These are phyloP conservation scores for Trametes punicea DNA, from an alignment of 768 basidiomycete genomes.

Conservation along the genomic window DNA sequence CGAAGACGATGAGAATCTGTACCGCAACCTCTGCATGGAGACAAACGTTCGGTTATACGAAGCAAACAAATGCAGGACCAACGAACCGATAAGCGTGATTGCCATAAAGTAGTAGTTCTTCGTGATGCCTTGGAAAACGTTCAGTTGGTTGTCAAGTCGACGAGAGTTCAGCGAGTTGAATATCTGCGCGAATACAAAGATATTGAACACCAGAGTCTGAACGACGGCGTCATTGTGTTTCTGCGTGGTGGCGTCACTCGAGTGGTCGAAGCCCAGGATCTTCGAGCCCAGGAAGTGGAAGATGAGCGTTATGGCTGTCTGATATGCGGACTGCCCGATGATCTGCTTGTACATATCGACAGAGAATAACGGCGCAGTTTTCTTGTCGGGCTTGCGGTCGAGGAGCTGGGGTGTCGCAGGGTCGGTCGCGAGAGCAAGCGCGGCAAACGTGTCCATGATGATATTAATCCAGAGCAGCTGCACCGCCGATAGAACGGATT, in stretches of 20 bases:
- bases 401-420: conserved; percentile 80
- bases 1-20: conserved; percentile 86
- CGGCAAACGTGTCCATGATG: conserved; percentile 98
- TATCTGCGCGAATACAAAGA: conserved; percentile 98
- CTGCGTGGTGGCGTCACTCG: conserved; percentile 28
- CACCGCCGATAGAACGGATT: conserved; percentile 90
- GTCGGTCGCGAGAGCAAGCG: conserved; percentile 95
- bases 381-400: conserved; percentile 87
- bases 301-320: conserved; percentile 76
- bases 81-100: conserved; percentile 78
- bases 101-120: conserved; percentile 80
- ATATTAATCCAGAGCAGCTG: conserved; percentile 99
- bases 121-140: conserved; percentile 82
- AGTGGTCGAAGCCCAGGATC: conserved; percentile 61
- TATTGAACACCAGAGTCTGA: conserved; percentile 92
- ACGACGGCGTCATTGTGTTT: conserved; percentile 46
- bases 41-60: background rate
- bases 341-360: conserved; percentile 98
- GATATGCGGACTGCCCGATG: conserved; percentile 82
- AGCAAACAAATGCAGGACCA: background rate
- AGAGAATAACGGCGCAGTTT: conserved; percentile 83
- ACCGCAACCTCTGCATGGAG: conserved; percentile 67
- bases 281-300: conserved; percentile 81
- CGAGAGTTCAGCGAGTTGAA: conserved; percentile 94
- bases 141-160: conserved; percentile 78